Evolutionary conservation across 2,329 filamentous ascomycete species (phyloP).

Genomic region (Colletotrichum acutatum): DNA sequence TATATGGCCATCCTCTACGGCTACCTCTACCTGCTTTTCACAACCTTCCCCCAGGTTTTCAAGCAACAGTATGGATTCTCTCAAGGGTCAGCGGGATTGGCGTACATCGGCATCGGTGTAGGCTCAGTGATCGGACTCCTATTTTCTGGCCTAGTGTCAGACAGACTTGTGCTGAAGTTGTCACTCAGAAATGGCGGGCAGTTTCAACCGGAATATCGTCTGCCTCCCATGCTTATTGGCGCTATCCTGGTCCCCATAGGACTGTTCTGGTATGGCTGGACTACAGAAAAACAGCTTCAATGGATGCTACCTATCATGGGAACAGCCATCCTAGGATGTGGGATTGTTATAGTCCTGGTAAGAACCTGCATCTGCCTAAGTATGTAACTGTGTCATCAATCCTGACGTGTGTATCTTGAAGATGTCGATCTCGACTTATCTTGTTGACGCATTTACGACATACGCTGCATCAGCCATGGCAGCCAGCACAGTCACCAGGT

Average conservation of each 20-base stretch:
- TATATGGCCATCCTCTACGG: conserved; percentile 59
- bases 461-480: conserved; percentile 65
- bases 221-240: conserved; percentile 43
- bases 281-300: conserved; percentile 60
- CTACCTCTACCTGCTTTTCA: conserved; percentile 62
- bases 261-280: conserved; percentile 41
- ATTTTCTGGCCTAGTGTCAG: conserved; percentile 3
- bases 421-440: conserved; percentile 69
- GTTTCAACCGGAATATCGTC: conserved; percentile 37
- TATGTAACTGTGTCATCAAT: too few relatives aligned
- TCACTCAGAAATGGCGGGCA: conserved; percentile 32
- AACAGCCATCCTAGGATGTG: conserved; percentile 59
- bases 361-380: background rate
- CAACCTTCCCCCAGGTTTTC: conserved; percentile 60
- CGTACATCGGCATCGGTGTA: conserved; percentile 8
- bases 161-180: conserved; percentile 2
- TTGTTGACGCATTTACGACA: conserved; percentile 66
- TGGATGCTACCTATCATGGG: conserved; percentile 68
- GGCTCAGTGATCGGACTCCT: conserved; percentile 10
- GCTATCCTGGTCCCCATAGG: conserved; percentile 52
- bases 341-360: conserved; percentile 45
- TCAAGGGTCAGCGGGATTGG: conserved; percentile 35
- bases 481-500: conserved; percentile 69
- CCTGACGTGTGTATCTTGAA: conserved; percentile 42
- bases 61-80: conserved; percentile 49